Base-by-base conservation (phyloP, 257 asterid species). In the Solanum pinnatisectum region DNA sequence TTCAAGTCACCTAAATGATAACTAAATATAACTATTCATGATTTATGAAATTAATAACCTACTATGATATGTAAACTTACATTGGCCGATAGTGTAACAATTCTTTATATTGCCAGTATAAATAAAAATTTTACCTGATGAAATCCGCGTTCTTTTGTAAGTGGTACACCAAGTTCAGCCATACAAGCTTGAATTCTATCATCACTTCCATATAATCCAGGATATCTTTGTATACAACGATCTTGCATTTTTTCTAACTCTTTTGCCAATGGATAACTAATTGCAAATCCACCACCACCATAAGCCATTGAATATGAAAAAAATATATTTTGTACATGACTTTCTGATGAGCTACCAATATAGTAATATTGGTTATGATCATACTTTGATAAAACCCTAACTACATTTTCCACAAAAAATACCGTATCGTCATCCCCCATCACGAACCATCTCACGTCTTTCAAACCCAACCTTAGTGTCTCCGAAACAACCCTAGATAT, bases 151-250 rank as follows among this genome's bases (percentile, higher is more conserved):
- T 94, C 96, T 86, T 92, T 92, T 44, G 97, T 94, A 87, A 94
- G 94, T 37, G 97, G 97, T 7, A 94, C 97, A 0, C 97, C 97
- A 85, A 94, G 95, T 88, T 94, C 97, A 65, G 97, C 94, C 97
- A 94, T 94, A 91, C 97, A 94, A 27, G 97, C 96, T 91, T 94
- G 96, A 91, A 94, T 92, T 84, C 97, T 78, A 71, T 93, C 97
- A 89, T 94, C 97, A 27, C 95, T 92, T 67, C 96, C 97, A 87
- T 94, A 94, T 91, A 94, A 87, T 23, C 97, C 95, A 10, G 96
- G 95, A 70, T 94, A 94, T 68, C 96, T 90, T 86, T 93, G 93
- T 49, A 94, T 93, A 87, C 97, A 94, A 68, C 89, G 79, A 49
- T 93, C 96, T 91, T 94, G 97, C 91, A 93, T 92, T 89, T 90